These are phyloP conservation scores for Rubia peregrina DNA, from an alignment of 305 asterid genomes.

Conservation along the genomic window DNA sequence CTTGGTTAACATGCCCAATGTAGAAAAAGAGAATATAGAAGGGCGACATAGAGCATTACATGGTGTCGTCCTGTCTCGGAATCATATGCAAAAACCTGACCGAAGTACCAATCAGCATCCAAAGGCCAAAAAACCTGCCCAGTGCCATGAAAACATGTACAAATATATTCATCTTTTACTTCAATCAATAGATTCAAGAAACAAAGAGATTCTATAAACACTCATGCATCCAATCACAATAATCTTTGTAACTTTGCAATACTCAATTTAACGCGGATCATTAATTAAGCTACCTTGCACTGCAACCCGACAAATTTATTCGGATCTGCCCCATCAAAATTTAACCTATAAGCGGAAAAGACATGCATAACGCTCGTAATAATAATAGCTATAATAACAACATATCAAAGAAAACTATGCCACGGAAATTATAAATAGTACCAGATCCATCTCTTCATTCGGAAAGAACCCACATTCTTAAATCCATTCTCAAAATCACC, in stretches of 20 bases:
- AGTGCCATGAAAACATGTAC: slow-evolving; percentile 14
- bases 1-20: background rate
- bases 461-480: slow-evolving; percentile 30
- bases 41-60: slow-evolving; percentile 40
- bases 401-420: background rate
- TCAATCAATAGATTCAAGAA: background rate
- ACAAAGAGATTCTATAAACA: background rate
- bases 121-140: slow-evolving; percentile 92
- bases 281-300: slow-evolving; percentile 55
- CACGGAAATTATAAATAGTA: slow-evolving; percentile 26
- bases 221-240: background rate
- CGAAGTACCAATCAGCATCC: slow-evolving; percentile 90
- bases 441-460: slow-evolving; percentile 79
- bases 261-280: background rate
- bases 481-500: slow-evolving; percentile 22
- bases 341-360: slow-evolving; percentile 46
- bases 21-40: background rate
- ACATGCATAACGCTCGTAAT: slow-evolving; percentile 8
- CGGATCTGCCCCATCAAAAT: slow-evolving; percentile 62
- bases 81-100: slow-evolving; percentile 45
- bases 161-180: background rate
- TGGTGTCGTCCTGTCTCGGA: slow-evolving; percentile 57
- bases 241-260: slow-evolving; percentile 1
- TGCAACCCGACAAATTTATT: slow-evolving; percentile 59
- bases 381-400: slow-evolving; percentile 3